Evolutionary conservation across 306 rosid species (phyloP), one percentile per base, ranked within the genome.

Genomic region (Hippophae rhamnoides): DNA sequence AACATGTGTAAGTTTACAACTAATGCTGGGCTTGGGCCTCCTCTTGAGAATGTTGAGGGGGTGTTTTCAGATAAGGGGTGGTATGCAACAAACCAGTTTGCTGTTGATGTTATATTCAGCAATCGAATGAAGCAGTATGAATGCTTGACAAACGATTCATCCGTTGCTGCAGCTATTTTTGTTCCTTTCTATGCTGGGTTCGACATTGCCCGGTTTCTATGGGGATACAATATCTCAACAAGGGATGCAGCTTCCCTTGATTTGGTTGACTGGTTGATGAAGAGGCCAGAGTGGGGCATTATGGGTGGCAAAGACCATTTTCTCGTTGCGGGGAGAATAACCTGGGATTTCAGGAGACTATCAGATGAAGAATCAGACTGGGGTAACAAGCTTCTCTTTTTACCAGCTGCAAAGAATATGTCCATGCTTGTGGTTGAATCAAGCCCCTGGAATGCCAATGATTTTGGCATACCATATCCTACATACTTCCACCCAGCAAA

Each of bases 381-480:
- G 99, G 99, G 99, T 9, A 86, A 77, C 78, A 92, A 92, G 77
- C 96, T 92, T 69, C 74, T 92, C 78, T 92, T 92, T 68, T 70
- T 92, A 61, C 96, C 95, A 0, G 99, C 96, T 13, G 96, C 95
- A 1, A 88, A 78, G 82, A 88, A 92, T 67, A 92, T 92, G 99
- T 92, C 99, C 7, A 92, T 92, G 99, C 95, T 92, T 52, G 99
- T 92, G 66, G 99, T 92, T 1, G 99, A 92, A 76, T 92, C 99
- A n/a, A 92, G 99, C 53, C 99, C 99, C 1, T 92, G 99, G 99
- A 92, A 92, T 77, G 96, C 89, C 3, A 92, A 92, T 68, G 99
- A 92, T 75, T 92, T 88, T 69, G 99, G 85, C 49, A 86, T 92
- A 75, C 99, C 99, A 5, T 92, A 92, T 71, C 99, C 99, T 31